Base-by-base conservation (phyloP, 2,329 filamentous ascomycete genomes). In the Talaromyces sp. region DNA sequence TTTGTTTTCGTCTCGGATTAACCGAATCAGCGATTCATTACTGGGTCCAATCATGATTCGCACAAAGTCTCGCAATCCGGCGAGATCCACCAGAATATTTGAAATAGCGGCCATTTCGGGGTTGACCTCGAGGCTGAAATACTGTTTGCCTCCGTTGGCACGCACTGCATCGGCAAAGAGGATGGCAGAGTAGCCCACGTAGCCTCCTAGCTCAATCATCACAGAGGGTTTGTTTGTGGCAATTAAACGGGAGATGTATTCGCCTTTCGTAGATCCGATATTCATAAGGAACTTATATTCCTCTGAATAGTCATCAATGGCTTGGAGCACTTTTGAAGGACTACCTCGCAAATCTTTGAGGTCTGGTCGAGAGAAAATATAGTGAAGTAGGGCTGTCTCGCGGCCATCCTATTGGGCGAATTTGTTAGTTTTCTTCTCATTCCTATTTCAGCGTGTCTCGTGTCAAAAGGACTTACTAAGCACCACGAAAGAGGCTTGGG, bases 181-280 rank as follows among this genome's bases (percentile, higher is more conserved):
- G 62, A 93, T 84, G 61, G 87, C 86, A 0, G 89, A 92, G 78
- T 93, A 93, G 51, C 90, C 90, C n/a, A 91, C 82, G 72, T 93
- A 93, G 30, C 88, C 88, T 44, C 90, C 90, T 0, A 93, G 80
- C 72, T 93, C 90, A 44, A 92, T 82, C 85, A 91, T 89, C 2
- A 80, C 78, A 49, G 82, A 72, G 0, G 88, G 89, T 70, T 86
- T 88, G 42, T 82, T 77, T 63, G 88, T 77, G 19, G 77, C 78
- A 62, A 93, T 91, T 42, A 91, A 71, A 51, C 88, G 80, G 17
- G 81, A 82, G 0, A 93, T 84, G 57, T 90, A 88, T 64, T 79
- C 81, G 33, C 88, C 89, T 75, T 93, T 93, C 70, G 86, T 80
- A 66, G 87, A 82, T 53, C 90, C 89, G 1, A 93, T 83, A 66